Evolutionary conservation across 371 early-diverging fungal genomes (phyloP), one percentile per base, ranked within the genome.

Genomic region (Umbelopsis sp.): DNA sequence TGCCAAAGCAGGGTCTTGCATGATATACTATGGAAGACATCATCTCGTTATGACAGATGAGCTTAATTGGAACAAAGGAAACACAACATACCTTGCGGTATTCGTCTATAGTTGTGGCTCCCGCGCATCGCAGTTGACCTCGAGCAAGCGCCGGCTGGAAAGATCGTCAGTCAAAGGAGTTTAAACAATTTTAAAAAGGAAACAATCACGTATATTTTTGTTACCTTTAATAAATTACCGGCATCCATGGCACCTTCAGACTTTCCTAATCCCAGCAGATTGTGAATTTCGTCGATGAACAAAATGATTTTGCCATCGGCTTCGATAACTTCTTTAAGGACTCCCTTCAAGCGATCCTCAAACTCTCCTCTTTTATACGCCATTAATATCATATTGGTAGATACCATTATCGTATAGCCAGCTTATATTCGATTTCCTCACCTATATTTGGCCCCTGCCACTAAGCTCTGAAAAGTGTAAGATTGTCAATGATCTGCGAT

Each of bases 91-190:
- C 72, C 72, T 79, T 90, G 62, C 95, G 85, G 73, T 95, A 96
- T 71, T 96, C 96, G 63, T 93, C 94, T 70, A 89, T 87, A 2
- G 96, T 96, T 5, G 96, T 96, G 0, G 96, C 95, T 51, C 96
- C 96, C 63, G 92, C 92, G 75, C 94, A 94, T 44, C 91, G 89
- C 16, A 96, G 81, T 24, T 82, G 78, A 3, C 95, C 96, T 65
- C 92, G 76, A 22, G 96, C 94, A 24, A 96, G 76, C 11, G 92
- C 92, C 18, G 96, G 96, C 84, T 87, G 68, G 16, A 45, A 24
- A 18, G 9, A 50, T 10, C n/a, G 29, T 65, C 48, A 65, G 14
- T 46, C 12, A 7, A 24, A 44, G 4, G 12, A 3, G 20, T 44
- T 44, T 18, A 8, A 41, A 41, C 64, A n/a, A 5, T 22, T 22